These are phyloP conservation scores for Ceratobasidium sp. DNA, from an alignment of 1,284 basidiomycete species.

Conservation along the genomic window DNA sequence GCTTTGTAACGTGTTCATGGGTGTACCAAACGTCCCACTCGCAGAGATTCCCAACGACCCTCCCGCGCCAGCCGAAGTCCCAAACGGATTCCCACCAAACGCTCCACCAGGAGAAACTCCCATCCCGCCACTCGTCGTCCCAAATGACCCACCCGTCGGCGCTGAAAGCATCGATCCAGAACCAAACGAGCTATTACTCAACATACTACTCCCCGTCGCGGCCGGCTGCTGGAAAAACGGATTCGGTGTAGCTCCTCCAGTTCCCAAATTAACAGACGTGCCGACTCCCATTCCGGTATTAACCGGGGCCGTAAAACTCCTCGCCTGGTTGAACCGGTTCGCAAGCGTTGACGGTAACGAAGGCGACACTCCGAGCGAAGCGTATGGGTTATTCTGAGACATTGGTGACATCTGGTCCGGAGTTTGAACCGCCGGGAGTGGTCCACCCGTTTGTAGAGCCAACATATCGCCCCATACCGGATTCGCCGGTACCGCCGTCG, in stretches of 20 bases:
- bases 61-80: background rate
- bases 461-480: slow-evolving; percentile 38
- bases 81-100: slow-evolving; percentile 8
- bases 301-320: slow-evolving; percentile 38
- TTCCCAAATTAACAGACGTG: background rate
- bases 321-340: slow-evolving; percentile 33
- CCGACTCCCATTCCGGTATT: background rate
- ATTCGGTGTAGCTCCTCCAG: slow-evolving; percentile 15
- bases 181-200: slow-evolving; percentile 31
- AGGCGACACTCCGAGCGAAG: slow-evolving; percentile 22
- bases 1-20: background rate
- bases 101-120: slow-evolving; percentile 23
- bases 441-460: slow-evolving; percentile 33
- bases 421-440: slow-evolving; percentile 13
- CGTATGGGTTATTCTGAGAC: slow-evolving; percentile 32
- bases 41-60: slow-evolving; percentile 7
- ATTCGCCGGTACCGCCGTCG: slow-evolving; percentile 8
- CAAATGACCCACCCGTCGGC: slow-evolving; percentile 39
- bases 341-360: slow-evolving; percentile 25
- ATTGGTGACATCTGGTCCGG: slow-evolving; percentile 17
- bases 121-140: background rate
- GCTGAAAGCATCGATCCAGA: slow-evolving; percentile 21
- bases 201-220: slow-evolving; percentile 33
- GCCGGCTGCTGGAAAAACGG: slow-evolving; percentile 45
- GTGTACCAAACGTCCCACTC: slow-evolving; percentile 28